Base-by-base conservation (phyloP, 2,329 filamentous ascomycete species). In the Nemania serpens region DNA sequence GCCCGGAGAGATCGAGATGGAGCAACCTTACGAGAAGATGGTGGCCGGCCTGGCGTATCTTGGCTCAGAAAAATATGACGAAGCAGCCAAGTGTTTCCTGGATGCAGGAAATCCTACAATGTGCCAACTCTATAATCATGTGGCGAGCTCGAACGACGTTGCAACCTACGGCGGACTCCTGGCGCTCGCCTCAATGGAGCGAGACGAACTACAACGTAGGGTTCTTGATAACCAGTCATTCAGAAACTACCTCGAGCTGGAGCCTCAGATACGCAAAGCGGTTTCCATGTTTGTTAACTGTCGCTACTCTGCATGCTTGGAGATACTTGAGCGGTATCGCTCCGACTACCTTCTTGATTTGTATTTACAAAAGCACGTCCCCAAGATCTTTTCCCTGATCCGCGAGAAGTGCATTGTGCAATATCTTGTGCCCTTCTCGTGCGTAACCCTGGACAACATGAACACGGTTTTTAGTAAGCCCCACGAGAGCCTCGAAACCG, bases 261-360 rank as follows among this genome's bases (percentile, higher is more conserved):
- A 98, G 76, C 93, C 94, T 3, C 94, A 98, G 71, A 90, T 99
- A 64, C 91, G 95, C 65, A 93, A 93, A 60, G 94, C 95, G 12
- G 90, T 99, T 68, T 86, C 86, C 7, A 88, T 91, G 73, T 99
- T 97, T 78, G 91, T 94, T 69, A 92, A 90, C 68, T 92, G 91
- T 62, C 91, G 96, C 69, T 99, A 97, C 76, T 89, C 91, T 10
- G 85, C 85, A 45, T 98, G 94, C 74, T 81, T 99, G 46, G 84
- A 87, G 48, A 91, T 94, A 37, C 83, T 99, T 0, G 91, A 95
- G 70, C 84, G 87, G 5, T 94, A 95, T 75, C 88, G 88, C 51
- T 79, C 87, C 37, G 95, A 99, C 75, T 98, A 95, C 74, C 82
- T 93, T n/a, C 85, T 98, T 5, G 95, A 99, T 72, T 80, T 97